Percentiles rank a stretch among this genome's conserved stretches.
phyloP scores from a whole-genome alignment of 2,329 filamentous ascomycete species.

The Colletotrichum sojae region DNA sequence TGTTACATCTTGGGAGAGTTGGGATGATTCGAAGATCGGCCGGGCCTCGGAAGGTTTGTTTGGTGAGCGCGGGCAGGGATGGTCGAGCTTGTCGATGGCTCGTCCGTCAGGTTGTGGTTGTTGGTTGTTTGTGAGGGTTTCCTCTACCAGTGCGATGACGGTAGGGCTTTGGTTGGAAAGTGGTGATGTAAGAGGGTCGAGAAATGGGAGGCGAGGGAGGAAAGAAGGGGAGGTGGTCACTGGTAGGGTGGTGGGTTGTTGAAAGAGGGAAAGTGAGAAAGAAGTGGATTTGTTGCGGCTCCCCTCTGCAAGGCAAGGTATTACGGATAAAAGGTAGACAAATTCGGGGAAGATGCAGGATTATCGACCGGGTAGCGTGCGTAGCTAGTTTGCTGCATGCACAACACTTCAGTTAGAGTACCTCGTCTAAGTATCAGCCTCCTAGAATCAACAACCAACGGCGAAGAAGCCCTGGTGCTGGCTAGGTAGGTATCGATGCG shows the following conservation, averaged over 20 bases:
- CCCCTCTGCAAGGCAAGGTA: constrained; percentile 1
- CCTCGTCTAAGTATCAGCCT: no score
- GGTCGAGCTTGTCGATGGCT: background rate
- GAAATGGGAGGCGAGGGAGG: constrained; percentile 25
- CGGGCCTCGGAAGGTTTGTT: constrained; percentile 25
- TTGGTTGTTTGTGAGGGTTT: background rate
- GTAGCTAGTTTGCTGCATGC: constrained; percentile 4
- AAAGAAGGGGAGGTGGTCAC: constrained; percentile 5
- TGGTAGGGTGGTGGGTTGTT: background rate
- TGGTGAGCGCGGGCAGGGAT: constrained; percentile 2
- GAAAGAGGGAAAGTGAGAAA: constrained; percentile 11
- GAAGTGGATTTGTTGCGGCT: constrained; percentile 29
- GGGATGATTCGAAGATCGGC: constrained; percentile 39
- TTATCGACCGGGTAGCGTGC: background rate
- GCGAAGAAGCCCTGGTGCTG: background rate
- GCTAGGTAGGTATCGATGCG: background rate
- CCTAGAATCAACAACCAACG: background rate
- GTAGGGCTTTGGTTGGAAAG: background rate
- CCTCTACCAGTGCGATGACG: no score
- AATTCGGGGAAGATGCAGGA: constrained; percentile 17
- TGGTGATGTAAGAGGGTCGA: constrained; percentile 31
- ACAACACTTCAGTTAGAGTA: constrained; percentile 7
- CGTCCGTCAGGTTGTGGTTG: constrained; percentile 5
- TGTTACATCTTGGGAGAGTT: constrained; percentile 60
- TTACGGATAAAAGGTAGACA: constrained; percentile 26